Evolutionary conservation across 495 filamentous ascomycete species (phyloP), one percentile per base, ranked within the genome.

Genomic region (Aspergillus baeticus): DNA sequence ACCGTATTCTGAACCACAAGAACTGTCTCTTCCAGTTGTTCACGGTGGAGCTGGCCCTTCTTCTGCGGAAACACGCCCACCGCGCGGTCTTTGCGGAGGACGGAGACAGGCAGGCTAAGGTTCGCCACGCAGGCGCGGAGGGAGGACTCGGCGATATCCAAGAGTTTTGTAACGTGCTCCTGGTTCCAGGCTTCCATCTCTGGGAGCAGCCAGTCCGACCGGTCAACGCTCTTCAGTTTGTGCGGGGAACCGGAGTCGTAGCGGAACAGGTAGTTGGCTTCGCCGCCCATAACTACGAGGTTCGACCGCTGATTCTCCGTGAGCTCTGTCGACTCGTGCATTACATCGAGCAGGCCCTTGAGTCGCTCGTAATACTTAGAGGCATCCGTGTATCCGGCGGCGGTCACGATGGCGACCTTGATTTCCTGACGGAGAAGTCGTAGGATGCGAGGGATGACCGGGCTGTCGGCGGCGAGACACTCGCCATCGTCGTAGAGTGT

Each of bases 401-500:
- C 95, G 0, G 95, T 98, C 23, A 98, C 94, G 64, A 98, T 98
- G 38, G 91, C 95, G 54, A 98, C 84, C 59, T 87, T 87, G 58
- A 88, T 85, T 4, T 77, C 82, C 42, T 74, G 76, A 8, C 58
- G 57, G 31, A 91, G 74, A 3, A 91, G 74, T n/a, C 78, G 77
- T 13, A 96, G 69, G 37, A 98, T 84, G 6, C 89, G 84, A 0
- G 85, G 69, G 52, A 98, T 91, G 11, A 96, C 87, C 0, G 90
- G 87, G 69, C 87, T 95, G 17, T 81, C 77, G 2, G 81, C 67
- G 33, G 81, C 84, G 38, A 98, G 78, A 57, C 83, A 89, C 61
- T 90, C 77, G 10, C 93, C 95, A 65, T 98, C 93, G 59, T 96
- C 91, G 69, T 98, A 98, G 35, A 98, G 83, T 6, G 95, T 98